Evolutionary conservation across 2,329 filamentous ascomycete genomes (phyloP).

Genomic region (Colletotrichum sp.): DNA sequence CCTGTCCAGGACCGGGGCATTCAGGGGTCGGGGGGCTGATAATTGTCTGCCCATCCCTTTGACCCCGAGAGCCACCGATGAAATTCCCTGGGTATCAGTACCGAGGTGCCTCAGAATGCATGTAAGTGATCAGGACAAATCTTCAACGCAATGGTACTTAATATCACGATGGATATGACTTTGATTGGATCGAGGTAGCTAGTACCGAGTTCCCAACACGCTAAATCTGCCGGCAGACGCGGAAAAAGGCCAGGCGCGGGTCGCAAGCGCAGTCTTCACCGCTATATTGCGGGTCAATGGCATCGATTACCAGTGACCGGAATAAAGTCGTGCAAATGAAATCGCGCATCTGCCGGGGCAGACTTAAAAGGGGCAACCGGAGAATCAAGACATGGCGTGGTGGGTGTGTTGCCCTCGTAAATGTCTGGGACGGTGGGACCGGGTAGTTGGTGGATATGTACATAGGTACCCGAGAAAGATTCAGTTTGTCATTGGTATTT

Average conservation of each 20-base stretch:
- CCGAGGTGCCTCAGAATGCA: not conserved
- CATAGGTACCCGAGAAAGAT: not conserved
- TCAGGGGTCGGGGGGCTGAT: not conserved
- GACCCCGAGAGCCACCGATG: not conserved
- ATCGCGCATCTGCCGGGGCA: not conserved
- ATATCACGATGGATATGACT: not conserved
- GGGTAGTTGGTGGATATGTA: not conserved
- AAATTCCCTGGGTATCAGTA: not conserved
- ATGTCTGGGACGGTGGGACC: not conserved
- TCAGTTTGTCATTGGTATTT: not conserved
- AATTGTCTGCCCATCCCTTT: not conserved
- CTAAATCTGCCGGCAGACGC: not conserved
- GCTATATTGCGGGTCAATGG: not conserved
- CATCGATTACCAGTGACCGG: not conserved
- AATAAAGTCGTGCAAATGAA: not conserved
- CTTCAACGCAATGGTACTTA: not conserved
- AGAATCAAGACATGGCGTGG: not conserved
- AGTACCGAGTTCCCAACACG: not conserved
- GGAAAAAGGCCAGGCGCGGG: not conserved
- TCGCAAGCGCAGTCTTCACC: not conserved
- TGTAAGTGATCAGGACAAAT: not conserved
- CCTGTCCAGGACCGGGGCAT: not conserved
- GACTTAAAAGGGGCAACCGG: not conserved
- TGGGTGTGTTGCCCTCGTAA: not conserved
- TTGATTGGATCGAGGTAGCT: not conserved